These are phyloP conservation scores for Wallacemonas sp. DNA, from an alignment of 208 protist genomes.

Conservation along the genomic window DNA sequence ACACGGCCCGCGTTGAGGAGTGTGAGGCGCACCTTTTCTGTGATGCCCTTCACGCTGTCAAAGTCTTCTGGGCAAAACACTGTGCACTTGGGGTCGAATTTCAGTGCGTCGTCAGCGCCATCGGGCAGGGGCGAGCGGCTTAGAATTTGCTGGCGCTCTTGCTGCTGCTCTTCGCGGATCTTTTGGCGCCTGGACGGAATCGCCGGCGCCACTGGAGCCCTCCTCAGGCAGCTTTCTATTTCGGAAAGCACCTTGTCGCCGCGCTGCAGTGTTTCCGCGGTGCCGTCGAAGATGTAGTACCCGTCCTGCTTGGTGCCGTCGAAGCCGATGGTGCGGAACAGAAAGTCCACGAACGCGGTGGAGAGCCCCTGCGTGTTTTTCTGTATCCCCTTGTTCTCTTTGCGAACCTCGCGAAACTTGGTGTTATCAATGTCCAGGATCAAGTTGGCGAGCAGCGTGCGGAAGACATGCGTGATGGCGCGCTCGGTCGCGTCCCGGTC, in stretches of 20 bases:
- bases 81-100: not conserved
- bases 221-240: constrained; percentile 48
- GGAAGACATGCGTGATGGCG: constrained; percentile 48
- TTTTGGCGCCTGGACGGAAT: constrained; percentile 19
- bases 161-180: constrained; percentile 14
- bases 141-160: not conserved
- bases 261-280: constrained; percentile 33
- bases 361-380: constrained; percentile 31
- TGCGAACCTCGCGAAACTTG: constrained; percentile 55
- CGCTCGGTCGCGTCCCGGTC: not conserved
- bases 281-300: constrained; percentile 55
- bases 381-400: constrained; percentile 47
- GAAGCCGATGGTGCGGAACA: constrained; percentile 65
- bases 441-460: constrained; percentile 70
- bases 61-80: constrained; percentile 46
- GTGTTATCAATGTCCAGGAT: constrained; percentile 63
- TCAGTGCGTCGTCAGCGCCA: constrained; percentile 15
- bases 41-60: constrained; percentile 35
- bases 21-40: constrained; percentile 48
- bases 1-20: constrained; percentile 76
- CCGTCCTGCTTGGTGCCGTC: constrained; percentile 21
- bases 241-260: constrained; percentile 46
- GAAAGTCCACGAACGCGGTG: constrained; percentile 31
- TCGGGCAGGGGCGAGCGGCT: not conserved
- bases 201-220: constrained; percentile 15